Evolutionary conservation across 345 rosid genomes (phyloP), one percentile per base, ranked within the genome.

Genomic region (Gossypium turneri): DNA sequence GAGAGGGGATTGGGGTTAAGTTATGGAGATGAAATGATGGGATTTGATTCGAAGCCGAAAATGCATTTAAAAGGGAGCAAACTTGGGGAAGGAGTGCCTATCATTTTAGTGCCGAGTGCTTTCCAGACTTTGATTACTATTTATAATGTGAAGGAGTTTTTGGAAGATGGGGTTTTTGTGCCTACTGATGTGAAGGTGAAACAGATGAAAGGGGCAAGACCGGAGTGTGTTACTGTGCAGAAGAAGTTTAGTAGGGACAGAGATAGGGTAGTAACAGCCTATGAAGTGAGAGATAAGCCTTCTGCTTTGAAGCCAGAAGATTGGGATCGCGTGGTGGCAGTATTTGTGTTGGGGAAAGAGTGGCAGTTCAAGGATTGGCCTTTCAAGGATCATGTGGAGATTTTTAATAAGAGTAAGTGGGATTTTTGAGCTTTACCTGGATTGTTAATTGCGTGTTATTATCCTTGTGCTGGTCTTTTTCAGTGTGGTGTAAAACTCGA

Each of bases 351-450:
- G 86, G 99, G 99, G 5, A 95, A 95, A 73, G 97, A 95, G 79
- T 93, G 99, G 99, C 99, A 95, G 85, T 95, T 95, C 81, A 95
- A 93, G 82, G 99, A 93, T 45, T 95, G 98, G 98, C 99, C 99
- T 68, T 95, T 86, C 72, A 93, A 91, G 89, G 99, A 91, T 72
- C 97, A 91, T 67, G 94, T 93, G 24, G 97, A 93, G 88, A 91
- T 93, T 34, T 95, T 95, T 77, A 95, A 90, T 73, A 91, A 82
- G 88, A 91, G 98, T 95, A 81, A 83, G 97, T 70, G 47, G 20
- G 71, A 20, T 50, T 38, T 19, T 19, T 75, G 12, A 60, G 27
- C 60, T 29, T 52, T 70, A 52, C 27, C 61, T n/a, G 61, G 27
- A 52, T 29, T 70, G 80, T 64, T 10, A 17, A 13, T 52, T 65